Evolutionary conservation across 768 basidiomycete species (phyloP).

Genomic region (Termitomyces sp.): DNA sequence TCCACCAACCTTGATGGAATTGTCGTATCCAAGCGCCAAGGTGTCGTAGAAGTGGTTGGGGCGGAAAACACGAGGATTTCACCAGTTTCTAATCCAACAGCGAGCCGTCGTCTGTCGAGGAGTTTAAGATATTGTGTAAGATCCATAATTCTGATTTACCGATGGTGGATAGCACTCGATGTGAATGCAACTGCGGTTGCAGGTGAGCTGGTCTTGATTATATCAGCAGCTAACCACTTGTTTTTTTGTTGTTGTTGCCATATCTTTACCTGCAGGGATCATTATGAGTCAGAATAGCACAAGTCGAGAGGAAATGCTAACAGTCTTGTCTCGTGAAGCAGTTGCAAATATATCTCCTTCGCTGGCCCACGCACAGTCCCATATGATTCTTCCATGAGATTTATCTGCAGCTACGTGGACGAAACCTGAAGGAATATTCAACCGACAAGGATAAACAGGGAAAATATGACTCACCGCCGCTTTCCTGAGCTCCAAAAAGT

Average conservation of each 20-base stretch:
- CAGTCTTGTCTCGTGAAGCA: slow-evolving; percentile 93
- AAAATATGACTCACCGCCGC: slow-evolving; percentile 29
- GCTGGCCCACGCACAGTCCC: slow-evolving; percentile 88
- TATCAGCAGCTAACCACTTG: slow-evolving; percentile 53
- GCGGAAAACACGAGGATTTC: slow-evolving; percentile 59
- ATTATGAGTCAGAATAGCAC: neutral
- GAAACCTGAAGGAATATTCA: slow-evolving; percentile 41
- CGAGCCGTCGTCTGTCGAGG: slow-evolving; percentile 46
- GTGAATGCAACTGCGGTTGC: slow-evolving; percentile 78
- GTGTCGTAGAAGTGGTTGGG: slow-evolving; percentile 17
- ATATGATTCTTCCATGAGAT: slow-evolving; percentile 88
- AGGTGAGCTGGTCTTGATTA: slow-evolving; percentile 67
- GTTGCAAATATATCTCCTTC: slow-evolving; percentile 84
- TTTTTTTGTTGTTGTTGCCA: slow-evolving; percentile 47
- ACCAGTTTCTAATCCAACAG: slow-evolving; percentile 83
- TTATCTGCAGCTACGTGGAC: slow-evolving; percentile 64
- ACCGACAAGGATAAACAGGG: neutral
- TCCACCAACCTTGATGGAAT: slow-evolving; percentile 50
- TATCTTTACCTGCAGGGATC: slow-evolving; percentile 62
- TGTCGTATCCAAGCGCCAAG: slow-evolving; percentile 42
- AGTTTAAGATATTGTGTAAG: neutral
- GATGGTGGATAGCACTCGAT: slow-evolving; percentile 16
- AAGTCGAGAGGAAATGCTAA: slow-evolving; percentile 23
- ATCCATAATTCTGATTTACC: slow-evolving; percentile 25
- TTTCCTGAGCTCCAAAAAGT: slow-evolving; percentile 50